Conservation (phyloP, 257 asterid genomes). For the Marsdenia floribunda region DNA sequence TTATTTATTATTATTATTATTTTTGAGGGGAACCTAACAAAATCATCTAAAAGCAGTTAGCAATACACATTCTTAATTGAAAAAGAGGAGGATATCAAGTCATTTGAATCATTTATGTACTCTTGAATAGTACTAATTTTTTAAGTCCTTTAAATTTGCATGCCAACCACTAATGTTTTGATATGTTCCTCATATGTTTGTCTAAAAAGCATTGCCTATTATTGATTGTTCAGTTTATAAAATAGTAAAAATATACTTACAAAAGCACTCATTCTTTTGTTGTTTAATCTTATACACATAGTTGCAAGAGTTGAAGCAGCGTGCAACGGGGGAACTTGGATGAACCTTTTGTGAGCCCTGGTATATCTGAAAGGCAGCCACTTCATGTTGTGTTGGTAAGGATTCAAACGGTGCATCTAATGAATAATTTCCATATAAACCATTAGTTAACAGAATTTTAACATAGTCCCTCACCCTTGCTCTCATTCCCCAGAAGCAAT, state of each 20-base stretch:
- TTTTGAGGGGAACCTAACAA: neutral
- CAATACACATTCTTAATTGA: neutral
- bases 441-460: neutral
- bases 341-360: constrained; percentile 70
- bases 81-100: neutral
- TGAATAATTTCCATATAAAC: neutral
- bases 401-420: constrained; percentile 8
- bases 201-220: neutral
- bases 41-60: neutral
- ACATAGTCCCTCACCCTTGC: neutral
- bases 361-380: constrained; percentile 84
- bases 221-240: neutral
- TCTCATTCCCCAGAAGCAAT: neutral
- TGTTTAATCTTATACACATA: constrained; percentile 29
- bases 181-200: neutral
- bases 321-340: constrained; percentile 73
- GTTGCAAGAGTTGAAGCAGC: constrained; percentile 96
- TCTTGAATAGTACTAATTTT: neutral
- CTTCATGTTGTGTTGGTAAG: constrained; percentile 95
- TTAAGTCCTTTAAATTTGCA: neutral
- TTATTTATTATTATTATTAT: too few species aligned
- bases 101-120: neutral
- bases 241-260: neutral
- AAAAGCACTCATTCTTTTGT: neutral
- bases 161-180: neutral